A percentile compares a stretch with the other conserved stretches of the same genome.
Evolutionary conservation across 2,329 filamentous ascomycete species (phyloP).

Genomic region (Alternaria triticina): DNA sequence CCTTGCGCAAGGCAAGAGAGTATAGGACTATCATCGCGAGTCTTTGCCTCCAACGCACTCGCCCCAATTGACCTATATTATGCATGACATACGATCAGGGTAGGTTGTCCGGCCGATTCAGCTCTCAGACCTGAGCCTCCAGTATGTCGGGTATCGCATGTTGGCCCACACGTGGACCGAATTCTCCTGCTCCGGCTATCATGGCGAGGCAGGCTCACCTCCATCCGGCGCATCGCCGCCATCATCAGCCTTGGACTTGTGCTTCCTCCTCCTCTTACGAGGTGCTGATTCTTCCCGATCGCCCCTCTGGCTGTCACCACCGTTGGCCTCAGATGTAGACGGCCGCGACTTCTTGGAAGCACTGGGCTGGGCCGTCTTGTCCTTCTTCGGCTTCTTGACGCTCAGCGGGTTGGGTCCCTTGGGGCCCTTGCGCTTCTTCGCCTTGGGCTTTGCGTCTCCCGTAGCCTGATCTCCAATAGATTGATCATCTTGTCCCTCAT

Average conservation of each 20-base stretch:
- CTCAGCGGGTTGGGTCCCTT: constrained; percentile 76
- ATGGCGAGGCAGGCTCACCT: constrained; percentile 28
- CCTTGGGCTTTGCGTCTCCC: constrained; percentile 34
- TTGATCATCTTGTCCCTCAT: constrained; percentile 52
- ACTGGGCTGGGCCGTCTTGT: constrained; percentile 14
- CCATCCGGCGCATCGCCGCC: constrained; percentile 19
- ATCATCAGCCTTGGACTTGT: constrained; percentile 44
- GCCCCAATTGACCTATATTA: not conserved
- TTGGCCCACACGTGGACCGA: not conserved
- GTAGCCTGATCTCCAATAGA: constrained; percentile 28
- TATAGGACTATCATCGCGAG: constrained; percentile 36
- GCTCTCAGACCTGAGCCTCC: not conserved
- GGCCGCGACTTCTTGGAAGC: constrained; percentile 23
- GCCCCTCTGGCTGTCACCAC: constrained; percentile 6
- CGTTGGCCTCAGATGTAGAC: constrained; percentile 15
- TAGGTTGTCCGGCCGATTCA: not conserved
- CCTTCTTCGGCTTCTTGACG: constrained; percentile 71
- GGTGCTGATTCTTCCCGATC: constrained; percentile 33
- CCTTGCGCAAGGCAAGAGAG: constrained; percentile 58
- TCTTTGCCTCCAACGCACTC: not conserved
- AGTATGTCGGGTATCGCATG: constrained; percentile 17
- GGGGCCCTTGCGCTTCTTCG: constrained; percentile 65
- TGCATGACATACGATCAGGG: not conserved
- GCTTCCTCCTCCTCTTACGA: constrained; percentile 50
- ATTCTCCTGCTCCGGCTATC: constrained; percentile 8